Evolutionary conservation across 495 filamentous ascomycete genomes (phyloP).

Genomic region (Choiromyces venosus): DNA sequence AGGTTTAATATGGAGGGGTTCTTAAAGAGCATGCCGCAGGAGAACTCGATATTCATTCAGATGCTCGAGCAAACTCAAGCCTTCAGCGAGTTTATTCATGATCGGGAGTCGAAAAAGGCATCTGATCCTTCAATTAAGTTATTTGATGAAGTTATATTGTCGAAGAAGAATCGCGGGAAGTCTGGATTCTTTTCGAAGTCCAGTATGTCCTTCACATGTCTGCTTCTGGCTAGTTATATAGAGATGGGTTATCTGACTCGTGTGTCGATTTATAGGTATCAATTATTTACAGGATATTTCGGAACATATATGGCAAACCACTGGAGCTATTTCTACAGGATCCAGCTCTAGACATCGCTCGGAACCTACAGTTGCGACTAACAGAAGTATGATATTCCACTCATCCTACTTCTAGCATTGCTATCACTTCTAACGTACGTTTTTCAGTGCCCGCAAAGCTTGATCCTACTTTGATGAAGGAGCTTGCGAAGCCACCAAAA

Average conservation of each 20-base stretch:
- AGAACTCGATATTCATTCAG: constrained; percentile 80
- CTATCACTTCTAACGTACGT: constrained; percentile 41
- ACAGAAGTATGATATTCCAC: constrained; percentile 51
- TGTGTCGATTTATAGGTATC: constrained; percentile 47
- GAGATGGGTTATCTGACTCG: constrained; percentile 39
- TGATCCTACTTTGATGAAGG: constrained; percentile 80
- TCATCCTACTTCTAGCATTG: constrained; percentile 9
- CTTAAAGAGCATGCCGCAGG: constrained; percentile 78
- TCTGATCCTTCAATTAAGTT: constrained; percentile 65
- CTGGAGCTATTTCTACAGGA: constrained; percentile 61
- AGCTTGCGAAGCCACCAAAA: constrained; percentile 48
- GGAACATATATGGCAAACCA: constrained; percentile 89
- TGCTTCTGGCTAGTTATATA: constrained; percentile 41
- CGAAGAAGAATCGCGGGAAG: constrained; percentile 81
- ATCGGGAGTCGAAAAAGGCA: constrained; percentile 64
- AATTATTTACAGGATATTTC: constrained; percentile 77
- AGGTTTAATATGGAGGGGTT: constrained; percentile 93
- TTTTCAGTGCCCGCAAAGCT: constrained; percentile 72
- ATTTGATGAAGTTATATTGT: constrained; percentile 92
- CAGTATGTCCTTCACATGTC: constrained; percentile 53
- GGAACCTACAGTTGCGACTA: constrained; percentile 58
- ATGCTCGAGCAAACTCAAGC: constrained; percentile 91
- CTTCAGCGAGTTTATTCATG: constrained; percentile 96
- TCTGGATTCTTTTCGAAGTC: constrained; percentile 48
- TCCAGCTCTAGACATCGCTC: constrained; percentile 63